A percentile compares a stretch with the other conserved stretches of the same genome.
Conservation (phyloP, 108 stramenopile species). For the Nitzschia sp. region DNA sequence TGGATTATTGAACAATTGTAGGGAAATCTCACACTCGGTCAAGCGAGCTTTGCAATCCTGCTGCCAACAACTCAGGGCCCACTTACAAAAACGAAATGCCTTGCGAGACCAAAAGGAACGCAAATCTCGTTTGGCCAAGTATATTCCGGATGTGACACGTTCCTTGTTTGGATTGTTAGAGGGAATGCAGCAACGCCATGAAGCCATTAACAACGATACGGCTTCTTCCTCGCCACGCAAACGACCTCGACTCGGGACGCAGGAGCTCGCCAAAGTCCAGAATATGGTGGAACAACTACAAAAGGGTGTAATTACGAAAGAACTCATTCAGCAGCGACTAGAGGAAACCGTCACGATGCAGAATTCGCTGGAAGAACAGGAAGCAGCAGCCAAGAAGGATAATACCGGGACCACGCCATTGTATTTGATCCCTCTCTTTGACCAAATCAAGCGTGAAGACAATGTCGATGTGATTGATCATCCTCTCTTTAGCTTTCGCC, state of each 20-base stretch:
- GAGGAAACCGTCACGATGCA: slow-evolving; percentile 65
- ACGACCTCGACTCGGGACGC: slow-evolving; percentile 20
- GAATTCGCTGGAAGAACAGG: slow-evolving; percentile 44
- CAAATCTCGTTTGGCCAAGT: slow-evolving; percentile 73
- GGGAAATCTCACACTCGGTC: slow-evolving; percentile 76
- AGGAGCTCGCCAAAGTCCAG: background rate
- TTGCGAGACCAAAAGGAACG: slow-evolving; percentile 79
- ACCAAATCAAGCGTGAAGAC: slow-evolving; percentile 28
- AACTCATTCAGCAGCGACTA: slow-evolving; percentile 45
- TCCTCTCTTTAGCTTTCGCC: slow-evolving; percentile 76
- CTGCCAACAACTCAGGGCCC: slow-evolving; percentile 73
- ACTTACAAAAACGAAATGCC: slow-evolving; percentile 74
- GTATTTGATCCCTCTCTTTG: slow-evolving; percentile 63
- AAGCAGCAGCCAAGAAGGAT: slow-evolving; percentile 17
- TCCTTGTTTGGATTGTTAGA: slow-evolving; percentile 74
- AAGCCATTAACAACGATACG: background rate
- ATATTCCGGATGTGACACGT: slow-evolving; percentile 79
- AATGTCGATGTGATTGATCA: slow-evolving; percentile 55
- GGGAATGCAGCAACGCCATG: slow-evolving; percentile 66
- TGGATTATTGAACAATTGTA: too few relatives aligned
- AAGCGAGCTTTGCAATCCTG: slow-evolving; percentile 79
- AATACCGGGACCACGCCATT: slow-evolving; percentile 42
- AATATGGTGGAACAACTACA: slow-evolving; percentile 48
- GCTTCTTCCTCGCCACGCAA: slow-evolving; percentile 33
- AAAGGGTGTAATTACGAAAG: slow-evolving; percentile 49